A percentile compares a stretch with the other conserved stretches of the same genome.
Conservation (phyloP, 352 stramenopile species). For the Pythium monospermum region DNA sequence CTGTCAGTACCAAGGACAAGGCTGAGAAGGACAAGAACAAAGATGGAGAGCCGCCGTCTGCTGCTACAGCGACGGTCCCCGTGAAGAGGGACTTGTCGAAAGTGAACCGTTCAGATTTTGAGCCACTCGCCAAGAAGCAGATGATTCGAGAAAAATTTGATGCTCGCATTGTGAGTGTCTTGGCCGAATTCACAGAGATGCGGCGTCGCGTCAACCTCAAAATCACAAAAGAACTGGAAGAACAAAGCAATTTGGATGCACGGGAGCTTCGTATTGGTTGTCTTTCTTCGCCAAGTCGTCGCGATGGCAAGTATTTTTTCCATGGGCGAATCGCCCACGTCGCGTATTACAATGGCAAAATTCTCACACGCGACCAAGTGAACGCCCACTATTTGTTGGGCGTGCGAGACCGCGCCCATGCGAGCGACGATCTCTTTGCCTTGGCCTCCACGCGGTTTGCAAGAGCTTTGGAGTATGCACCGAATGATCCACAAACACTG, state of each 20-base stretch:
- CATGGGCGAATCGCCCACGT: conserved; percentile 79
- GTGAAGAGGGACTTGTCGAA: conserved; percentile 60
- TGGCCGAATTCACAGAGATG: conserved; percentile 70
- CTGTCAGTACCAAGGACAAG: not conserved
- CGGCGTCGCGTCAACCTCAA: conserved; percentile 64
- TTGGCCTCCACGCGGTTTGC: conserved; percentile 69
- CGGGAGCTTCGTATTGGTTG: conserved; percentile 73
- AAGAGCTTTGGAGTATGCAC: conserved; percentile 45
- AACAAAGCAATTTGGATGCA: conserved; percentile 48
- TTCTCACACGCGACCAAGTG: conserved; percentile 61
- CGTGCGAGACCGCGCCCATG: conserved; percentile 46
- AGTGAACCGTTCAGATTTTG: conserved; percentile 64
- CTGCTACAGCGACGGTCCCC: not conserved
- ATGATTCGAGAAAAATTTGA: conserved; percentile 71
- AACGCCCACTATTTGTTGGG: conserved; percentile 74
- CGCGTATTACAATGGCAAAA: conserved; percentile 66
- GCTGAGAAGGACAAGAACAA: not conserved
- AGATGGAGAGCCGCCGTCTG: not conserved
- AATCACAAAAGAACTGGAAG: conserved; percentile 59
- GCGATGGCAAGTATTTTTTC: conserved; percentile 85
- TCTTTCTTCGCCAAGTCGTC: conserved; percentile 46
- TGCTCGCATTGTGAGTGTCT: conserved; percentile 38
- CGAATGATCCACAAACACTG: conserved; percentile 59
- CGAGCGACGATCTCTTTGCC: conserved; percentile 74
- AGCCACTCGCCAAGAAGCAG: conserved; percentile 79